Conservation (phyloP, 176 grass and related monocot genomes). For the Microstegium vimineum region DNA sequence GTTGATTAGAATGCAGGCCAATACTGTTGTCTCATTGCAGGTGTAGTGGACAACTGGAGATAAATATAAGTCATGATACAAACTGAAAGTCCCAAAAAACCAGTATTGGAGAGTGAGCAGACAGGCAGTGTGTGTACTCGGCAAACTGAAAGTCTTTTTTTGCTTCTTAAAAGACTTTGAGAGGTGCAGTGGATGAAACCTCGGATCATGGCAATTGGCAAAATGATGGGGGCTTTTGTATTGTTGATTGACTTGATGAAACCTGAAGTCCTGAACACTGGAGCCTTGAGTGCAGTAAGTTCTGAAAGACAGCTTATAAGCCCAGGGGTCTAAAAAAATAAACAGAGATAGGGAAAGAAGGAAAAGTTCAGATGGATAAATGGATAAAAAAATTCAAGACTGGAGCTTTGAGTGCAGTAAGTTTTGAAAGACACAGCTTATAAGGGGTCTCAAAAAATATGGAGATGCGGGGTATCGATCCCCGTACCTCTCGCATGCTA, state of each 20-base stretch:
- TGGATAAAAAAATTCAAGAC: no score
- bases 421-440: not conserved
- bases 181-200: not conserved
- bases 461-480: slow-evolving; percentile 94
- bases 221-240: not conserved
- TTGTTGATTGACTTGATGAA: not conserved
- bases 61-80: no score
- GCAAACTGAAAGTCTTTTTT: not conserved
- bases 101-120: no score
- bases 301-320: not conserved
- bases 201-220: slow-evolving; percentile 13
- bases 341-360: no score
- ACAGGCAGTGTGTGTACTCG: no score
- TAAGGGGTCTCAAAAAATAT: not conserved
- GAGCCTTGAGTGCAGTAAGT: not conserved
- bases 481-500: slow-evolving; percentile 95
- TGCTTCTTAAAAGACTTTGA: slow-evolving; percentile 7
- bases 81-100: no score
- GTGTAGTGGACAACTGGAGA: no score
- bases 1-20: no score
- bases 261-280: not conserved
- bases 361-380: no score
- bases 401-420: not conserved
- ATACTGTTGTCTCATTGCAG: no score
- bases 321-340: not conserved